Conservation (phyloP, 441 rosid genomes). For the Capsella rubella region DNA sequence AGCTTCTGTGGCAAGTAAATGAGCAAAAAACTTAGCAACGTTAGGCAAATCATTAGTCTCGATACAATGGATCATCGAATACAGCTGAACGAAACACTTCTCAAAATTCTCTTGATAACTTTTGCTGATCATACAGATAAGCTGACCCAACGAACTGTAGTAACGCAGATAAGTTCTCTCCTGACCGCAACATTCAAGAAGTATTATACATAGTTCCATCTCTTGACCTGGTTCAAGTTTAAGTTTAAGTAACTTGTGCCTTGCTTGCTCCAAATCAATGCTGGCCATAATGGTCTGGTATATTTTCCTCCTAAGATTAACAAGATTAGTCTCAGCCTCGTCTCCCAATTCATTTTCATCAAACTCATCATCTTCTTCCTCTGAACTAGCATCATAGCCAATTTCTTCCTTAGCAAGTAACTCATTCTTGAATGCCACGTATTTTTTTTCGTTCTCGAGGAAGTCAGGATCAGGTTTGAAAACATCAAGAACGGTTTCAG, state of each 20-base stretch:
- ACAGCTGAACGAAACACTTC: conserved; percentile 85
- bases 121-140: conserved; percentile 92
- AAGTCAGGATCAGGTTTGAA: conserved; percentile 83
- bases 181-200: conserved; percentile 92
- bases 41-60: conserved; percentile 86
- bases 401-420: conserved; percentile 85
- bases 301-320: conserved; percentile 92
- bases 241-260: conserved; percentile 89
- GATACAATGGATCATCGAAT: conserved; percentile 89
- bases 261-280: conserved; percentile 97
- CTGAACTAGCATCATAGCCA: conserved; percentile 71
- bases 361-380: conserved; percentile 61
- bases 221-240: conserved; percentile 98
- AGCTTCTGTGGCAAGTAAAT: conserved; percentile 86
- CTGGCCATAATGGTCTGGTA: conserved; percentile 97
- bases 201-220: conserved; percentile 94
- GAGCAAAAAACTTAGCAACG: conserved; percentile 92
- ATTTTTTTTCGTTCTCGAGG: conserved; percentile 79
- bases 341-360: conserved; percentile 86
- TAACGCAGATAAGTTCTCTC: conserved; percentile 90
- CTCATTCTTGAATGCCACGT: conserved; percentile 83
- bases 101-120: conserved; percentile 86
- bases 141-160: conserved; percentile 88
- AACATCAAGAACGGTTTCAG: conserved; percentile 82
- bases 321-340: conserved; percentile 92